Evolutionary conservation across 164 flowering plant species (phyloP).

Genomic region (Annona cherimola): DNA sequence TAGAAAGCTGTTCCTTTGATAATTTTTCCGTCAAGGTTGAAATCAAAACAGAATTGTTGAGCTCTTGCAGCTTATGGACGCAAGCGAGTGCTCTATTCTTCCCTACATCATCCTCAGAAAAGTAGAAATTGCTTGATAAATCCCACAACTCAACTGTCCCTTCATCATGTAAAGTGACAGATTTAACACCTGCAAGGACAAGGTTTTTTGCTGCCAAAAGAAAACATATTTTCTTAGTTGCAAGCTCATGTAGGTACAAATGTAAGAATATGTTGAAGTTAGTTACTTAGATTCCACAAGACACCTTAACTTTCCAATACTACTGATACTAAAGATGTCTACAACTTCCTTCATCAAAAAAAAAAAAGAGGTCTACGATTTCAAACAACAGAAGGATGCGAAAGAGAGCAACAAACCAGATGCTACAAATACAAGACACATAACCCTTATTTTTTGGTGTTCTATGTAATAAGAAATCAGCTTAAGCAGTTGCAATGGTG

Average conservation of each 20-base stretch:
- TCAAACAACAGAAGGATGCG: not conserved
- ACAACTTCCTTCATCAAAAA: not conserved
- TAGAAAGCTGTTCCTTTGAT: slow-evolving; percentile 57
- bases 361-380: not conserved
- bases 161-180: slow-evolving; percentile 85
- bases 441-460: too few species aligned
- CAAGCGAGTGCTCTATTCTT: slow-evolving; percentile 77
- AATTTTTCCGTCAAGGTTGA: slow-evolving; percentile 46
- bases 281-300: too few species aligned
- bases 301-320: too few species aligned
- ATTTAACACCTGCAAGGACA: slow-evolving; percentile 86
- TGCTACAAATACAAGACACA: not conserved
- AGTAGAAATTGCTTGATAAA: slow-evolving; percentile 70
- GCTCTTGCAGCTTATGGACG: slow-evolving; percentile 76
- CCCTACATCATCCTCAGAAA: slow-evolving; percentile 68
- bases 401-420: not conserved
- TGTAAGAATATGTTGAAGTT: too few species aligned
- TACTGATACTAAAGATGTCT: not conserved
- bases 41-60: slow-evolving; percentile 64
- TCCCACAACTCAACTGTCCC: slow-evolving; percentile 78
- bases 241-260: too few species aligned
- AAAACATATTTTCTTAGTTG: not conserved
- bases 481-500: too few species aligned
- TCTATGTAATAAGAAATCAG: too few species aligned
- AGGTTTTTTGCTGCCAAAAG: slow-evolving; percentile 74